These are phyloP conservation scores for Clohesyomyces aquaticus DNA, from an alignment of 495 filamentous ascomycete genomes.

Conservation along the genomic window DNA sequence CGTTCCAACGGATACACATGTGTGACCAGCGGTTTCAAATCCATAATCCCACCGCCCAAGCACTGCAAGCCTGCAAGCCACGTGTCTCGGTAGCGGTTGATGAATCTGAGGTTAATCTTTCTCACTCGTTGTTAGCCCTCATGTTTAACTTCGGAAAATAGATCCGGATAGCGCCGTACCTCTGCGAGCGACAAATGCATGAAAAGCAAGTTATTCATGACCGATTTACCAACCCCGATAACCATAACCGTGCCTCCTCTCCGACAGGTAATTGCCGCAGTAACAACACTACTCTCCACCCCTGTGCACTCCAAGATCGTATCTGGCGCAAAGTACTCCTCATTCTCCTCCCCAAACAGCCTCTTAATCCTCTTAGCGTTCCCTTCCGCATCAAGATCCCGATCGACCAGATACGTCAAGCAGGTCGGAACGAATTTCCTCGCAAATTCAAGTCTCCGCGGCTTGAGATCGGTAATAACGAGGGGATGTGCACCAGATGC, in stretches of 20 bases:
- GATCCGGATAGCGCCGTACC: too few relatives aligned
- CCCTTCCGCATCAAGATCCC: constrained; percentile 51
- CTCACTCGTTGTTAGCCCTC: not conserved
- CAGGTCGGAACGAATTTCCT: constrained; percentile 60
- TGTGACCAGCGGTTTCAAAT: constrained; percentile 56
- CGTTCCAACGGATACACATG: constrained; percentile 60
- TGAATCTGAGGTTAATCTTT: constrained; percentile 65
- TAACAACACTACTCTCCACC: constrained; percentile 62
- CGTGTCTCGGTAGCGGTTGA: constrained; percentile 66
- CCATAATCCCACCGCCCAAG: constrained; percentile 56
- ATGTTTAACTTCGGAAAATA: too few relatives aligned
- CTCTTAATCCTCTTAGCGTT: constrained; percentile 59
- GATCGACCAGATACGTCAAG: constrained; percentile 58
- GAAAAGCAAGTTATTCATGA: constrained; percentile 67
- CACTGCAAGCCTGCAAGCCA: constrained; percentile 62
- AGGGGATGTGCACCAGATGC: constrained; percentile 67
- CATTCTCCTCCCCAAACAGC: constrained; percentile 49
- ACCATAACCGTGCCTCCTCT: constrained; percentile 65
- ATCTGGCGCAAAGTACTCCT: constrained; percentile 58
- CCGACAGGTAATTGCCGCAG: constrained; percentile 59
- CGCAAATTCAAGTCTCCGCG: constrained; percentile 60
- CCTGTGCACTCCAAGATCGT: constrained; percentile 68
- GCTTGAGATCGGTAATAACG: constrained; percentile 66
- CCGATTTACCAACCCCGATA: constrained; percentile 63
- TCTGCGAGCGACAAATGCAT: constrained; percentile 67